Percentiles rank a stretch among this genome's conserved stretches.
These are phyloP conservation scores for Clavulina sp. DNA, from an alignment of 768 basidiomycete genomes.

Conservation along the genomic window DNA sequence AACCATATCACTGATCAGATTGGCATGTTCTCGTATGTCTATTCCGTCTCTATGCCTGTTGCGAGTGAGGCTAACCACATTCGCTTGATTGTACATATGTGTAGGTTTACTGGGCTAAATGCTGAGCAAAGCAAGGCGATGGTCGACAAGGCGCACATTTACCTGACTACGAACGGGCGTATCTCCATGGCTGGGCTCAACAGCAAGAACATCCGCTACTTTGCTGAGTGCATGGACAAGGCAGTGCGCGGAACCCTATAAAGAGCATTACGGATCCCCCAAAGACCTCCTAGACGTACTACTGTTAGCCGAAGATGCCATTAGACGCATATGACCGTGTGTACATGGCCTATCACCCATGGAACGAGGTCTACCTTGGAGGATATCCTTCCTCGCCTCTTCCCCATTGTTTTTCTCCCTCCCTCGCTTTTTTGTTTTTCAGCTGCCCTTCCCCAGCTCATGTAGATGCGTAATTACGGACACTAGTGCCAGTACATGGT, in stretches of 20 bases:
- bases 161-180: constrained; percentile 71
- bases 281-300: too few relatives aligned
- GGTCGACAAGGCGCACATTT: constrained; percentile 59
- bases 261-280: too few relatives aligned
- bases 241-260: constrained; percentile 37
- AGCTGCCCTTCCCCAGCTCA: too few relatives aligned
- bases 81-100: constrained; percentile 3
- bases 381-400: too few relatives aligned
- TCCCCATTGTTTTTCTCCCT: too few relatives aligned
- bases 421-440: too few relatives aligned
- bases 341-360: too few relatives aligned
- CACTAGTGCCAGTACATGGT: too few relatives aligned
- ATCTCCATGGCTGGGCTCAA: constrained; percentile 94
- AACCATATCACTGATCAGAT: constrained; percentile 92
- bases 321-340: too few relatives aligned
- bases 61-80: constrained; percentile 6
- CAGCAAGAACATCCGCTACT: constrained; percentile 54
- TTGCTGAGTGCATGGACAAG: constrained; percentile 52
- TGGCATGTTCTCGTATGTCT: constrained; percentile 82
- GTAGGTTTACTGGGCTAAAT: constrained; percentile 70
- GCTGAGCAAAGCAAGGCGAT: constrained; percentile 46
- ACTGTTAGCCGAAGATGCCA: too few relatives aligned
- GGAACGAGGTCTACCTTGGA: too few relatives aligned
- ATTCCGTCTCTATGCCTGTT: constrained; percentile 11
- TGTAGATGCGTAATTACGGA: too few relatives aligned